Evolutionary conservation across 2,329 filamentous ascomycete genomes (phyloP).

Genomic region (Didymella pinodella): DNA sequence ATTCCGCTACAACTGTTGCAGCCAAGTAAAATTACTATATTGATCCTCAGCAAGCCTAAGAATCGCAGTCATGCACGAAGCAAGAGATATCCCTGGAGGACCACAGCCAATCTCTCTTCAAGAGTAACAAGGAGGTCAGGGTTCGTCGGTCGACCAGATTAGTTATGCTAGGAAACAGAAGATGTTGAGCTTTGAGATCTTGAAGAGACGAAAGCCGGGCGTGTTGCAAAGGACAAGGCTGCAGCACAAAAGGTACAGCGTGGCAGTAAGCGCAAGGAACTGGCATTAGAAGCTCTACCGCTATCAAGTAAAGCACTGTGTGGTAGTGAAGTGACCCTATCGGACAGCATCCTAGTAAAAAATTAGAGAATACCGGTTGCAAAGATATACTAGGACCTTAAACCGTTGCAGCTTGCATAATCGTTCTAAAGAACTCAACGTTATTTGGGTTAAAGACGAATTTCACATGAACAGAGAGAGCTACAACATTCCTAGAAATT

Average conservation of each 20-base stretch:
- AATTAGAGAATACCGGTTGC: neutral
- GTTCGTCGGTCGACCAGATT: neutral
- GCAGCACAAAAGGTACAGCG: too few relatives aligned
- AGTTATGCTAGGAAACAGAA: neutral
- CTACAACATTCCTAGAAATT: too few relatives aligned
- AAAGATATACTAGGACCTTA: neutral
- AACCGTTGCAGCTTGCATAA: too few relatives aligned
- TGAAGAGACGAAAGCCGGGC: neutral
- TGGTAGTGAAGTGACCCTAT: neutral
- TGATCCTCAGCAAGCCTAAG: too few relatives aligned
- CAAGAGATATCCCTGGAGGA: neutral
- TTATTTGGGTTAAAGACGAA: too few relatives aligned
- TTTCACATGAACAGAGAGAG: too few relatives aligned
- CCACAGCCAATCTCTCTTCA: neutral
- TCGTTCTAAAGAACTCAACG: too few relatives aligned
- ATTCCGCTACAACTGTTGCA: too few relatives aligned
- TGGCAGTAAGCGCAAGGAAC: too few relatives aligned
- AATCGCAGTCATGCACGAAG: too few relatives aligned
- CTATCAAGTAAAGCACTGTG: neutral
- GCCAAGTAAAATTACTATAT: too few relatives aligned
- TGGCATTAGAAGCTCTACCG: too few relatives aligned
- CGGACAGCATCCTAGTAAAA: neutral
- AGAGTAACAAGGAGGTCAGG: neutral
- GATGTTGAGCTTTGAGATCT: neutral
- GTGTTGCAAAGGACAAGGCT: neutral